phyloP scores from a whole-genome alignment of 2,329 filamentous ascomycete genomes.

The Lecanoromycetidae sp. region DNA sequence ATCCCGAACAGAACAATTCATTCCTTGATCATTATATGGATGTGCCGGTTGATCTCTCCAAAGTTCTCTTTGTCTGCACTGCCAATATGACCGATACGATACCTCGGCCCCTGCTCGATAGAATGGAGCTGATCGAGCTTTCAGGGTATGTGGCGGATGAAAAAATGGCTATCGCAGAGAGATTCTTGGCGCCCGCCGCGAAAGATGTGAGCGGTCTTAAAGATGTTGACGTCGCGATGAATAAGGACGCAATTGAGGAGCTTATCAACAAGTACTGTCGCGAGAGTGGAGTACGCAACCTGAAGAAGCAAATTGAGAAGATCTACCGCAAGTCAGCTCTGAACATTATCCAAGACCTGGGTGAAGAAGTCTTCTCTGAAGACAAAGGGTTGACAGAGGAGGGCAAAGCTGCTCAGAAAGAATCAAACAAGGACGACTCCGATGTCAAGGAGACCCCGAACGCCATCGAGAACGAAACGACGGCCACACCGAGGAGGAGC shows the following conservation, averaged over 20 bases:
- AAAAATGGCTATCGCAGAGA: slow-evolving; percentile 96
- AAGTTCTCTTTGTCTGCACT: slow-evolving; percentile 96
- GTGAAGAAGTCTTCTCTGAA: slow-evolving; percentile 70
- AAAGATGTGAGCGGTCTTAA: slow-evolving; percentile 87
- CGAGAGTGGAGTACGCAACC: slow-evolving; percentile 89
- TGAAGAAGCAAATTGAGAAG: slow-evolving; percentile 99
- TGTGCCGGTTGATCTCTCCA: slow-evolving; percentile 90
- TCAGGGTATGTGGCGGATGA: slow-evolving; percentile 96
- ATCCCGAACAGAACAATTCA: slow-evolving; percentile 93
- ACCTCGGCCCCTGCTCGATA: slow-evolving; percentile 79
- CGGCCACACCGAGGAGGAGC: slow-evolving; percentile 57
- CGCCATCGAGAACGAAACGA: slow-evolving; percentile 46
- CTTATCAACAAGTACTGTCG: slow-evolving; percentile 98
- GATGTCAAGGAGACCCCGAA: slow-evolving; percentile 51
- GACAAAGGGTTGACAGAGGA: slow-evolving; percentile 73
- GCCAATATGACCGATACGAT: slow-evolving; percentile 99
- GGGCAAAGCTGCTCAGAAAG: slow-evolving; percentile 64
- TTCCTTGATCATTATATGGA: slow-evolving; percentile 99
- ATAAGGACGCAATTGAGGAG: slow-evolving; percentile 80
- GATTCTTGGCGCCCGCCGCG: slow-evolving; percentile 84
- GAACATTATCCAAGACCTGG: slow-evolving; percentile 91
- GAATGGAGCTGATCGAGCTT: slow-evolving; percentile 94
- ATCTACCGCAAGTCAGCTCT: slow-evolving; percentile 94
- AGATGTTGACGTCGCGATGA: slow-evolving; percentile 77
- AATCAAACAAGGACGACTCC: slow-evolving; percentile 53